Evolutionary conservation across 78 protist genomes (phyloP).

Genomic region (Dictyostelium intermedium): DNA sequence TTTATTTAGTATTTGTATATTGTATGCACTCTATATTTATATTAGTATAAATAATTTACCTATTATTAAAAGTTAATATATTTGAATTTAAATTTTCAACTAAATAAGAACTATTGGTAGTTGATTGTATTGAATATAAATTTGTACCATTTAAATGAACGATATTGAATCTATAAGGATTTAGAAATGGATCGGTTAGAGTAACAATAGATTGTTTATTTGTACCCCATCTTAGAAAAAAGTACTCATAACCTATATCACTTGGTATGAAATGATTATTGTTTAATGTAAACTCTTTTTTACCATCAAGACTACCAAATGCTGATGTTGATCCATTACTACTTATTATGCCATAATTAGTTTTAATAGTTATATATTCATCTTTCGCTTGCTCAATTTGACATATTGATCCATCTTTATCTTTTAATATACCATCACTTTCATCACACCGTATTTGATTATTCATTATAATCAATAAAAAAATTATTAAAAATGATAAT

Average conservation of each 20-base stretch:
- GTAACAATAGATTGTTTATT: not conserved
- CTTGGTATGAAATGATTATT: not conserved
- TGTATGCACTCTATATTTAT: too few species aligned
- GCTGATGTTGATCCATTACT: not conserved
- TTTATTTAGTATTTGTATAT: too few species aligned
- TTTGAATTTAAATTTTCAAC: not conserved
- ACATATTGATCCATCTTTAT: not conserved
- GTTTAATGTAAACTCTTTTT: not conserved
- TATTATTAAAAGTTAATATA: too few species aligned
- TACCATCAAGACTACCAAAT: not conserved
- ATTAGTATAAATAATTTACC: not conserved
- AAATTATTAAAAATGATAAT: not conserved
- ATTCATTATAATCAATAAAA: too few species aligned
- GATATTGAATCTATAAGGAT: not conserved
- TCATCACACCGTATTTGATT: not conserved
- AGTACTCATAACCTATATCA: not conserved
- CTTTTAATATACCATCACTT: not conserved
- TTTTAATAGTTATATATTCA: not conserved
- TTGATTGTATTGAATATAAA: not conserved
- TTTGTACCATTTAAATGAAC: not conserved
- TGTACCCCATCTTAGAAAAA: not conserved
- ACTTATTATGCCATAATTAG: not conserved
- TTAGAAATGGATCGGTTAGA: not conserved
- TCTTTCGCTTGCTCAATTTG: not conserved
- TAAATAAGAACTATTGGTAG: not conserved